Evolutionary conservation across 805 yeast genomes (phyloP), one percentile per base, ranked within the genome.

Genomic region (Gaillardinia entomophila): DNA sequence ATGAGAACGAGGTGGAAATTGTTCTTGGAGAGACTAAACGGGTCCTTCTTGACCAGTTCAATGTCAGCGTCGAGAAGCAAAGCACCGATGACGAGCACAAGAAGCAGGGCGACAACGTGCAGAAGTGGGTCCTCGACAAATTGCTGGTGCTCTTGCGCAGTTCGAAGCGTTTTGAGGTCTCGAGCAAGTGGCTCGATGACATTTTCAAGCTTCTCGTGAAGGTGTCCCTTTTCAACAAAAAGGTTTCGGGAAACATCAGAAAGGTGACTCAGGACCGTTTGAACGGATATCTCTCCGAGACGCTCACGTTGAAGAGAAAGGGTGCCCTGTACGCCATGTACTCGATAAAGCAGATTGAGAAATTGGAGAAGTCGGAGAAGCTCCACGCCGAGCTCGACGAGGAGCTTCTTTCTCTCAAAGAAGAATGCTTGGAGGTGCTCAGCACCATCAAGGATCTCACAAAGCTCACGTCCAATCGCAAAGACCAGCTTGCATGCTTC

Each of bases 211-310:
- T 67, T 18, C 51, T 75, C 32, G 51, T 71, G 16, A 50, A 48
- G 10, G 39, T 53, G 28, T 66, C 77, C 0, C 73, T 66, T 33
- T 74, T 73, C 49, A 46, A 37, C 12, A 42, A 28, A 27, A 41
- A 34, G n/a, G 52, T 53, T 3, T 58, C 66, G 2, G 49, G 34
- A 6, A 57, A 60, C 34, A 51, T 75, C 25, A 55, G 64, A 16
- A 54, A 61, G 18, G 33, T 75, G 12, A 71, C 80, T 2, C 71
- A 66, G 34, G 87, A 81, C 27, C 73, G 88, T 41, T 58, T 89
- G 30, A 76, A 71, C 45, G 79, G 95, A 0, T 66, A 85, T 12
- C 59, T 89, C 23, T 65, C 85, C 0, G 79, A 78, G 28, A 59
- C 78, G 4, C 60, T 81, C 26, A 54, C 66, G 18, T 45, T 57